These are phyloP conservation scores for Trametes sanguinea DNA, from an alignment of 768 basidiomycete species.

Conservation along the genomic window DNA sequence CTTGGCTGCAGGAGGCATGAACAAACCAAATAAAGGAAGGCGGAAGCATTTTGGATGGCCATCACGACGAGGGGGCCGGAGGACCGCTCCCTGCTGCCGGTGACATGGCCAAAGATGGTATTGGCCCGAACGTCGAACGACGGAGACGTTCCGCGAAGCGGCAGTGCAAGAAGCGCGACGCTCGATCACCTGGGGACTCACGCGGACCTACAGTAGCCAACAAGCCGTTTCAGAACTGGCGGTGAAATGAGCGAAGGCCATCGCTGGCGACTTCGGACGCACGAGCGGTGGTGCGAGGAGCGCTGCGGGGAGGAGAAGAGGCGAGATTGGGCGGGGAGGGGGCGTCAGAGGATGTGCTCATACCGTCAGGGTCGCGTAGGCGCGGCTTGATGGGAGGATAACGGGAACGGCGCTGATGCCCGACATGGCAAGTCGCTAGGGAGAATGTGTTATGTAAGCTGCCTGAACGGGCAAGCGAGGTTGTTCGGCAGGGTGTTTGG, in stretches of 20 bases:
- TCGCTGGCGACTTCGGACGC: neutral
- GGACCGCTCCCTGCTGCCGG: conserved; percentile 4
- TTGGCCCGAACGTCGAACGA: neutral
- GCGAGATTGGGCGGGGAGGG: neutral
- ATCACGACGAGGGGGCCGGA: conserved; percentile 6
- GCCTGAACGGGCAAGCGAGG: conserved; percentile 20
- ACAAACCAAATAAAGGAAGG: neutral
- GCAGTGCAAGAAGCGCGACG: conserved; percentile 13
- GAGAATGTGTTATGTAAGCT: conserved; percentile 12
- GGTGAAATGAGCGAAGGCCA: neutral
- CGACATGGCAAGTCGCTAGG: conserved; percentile 10
- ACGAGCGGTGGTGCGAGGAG: neutral
- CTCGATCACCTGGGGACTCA: conserved; percentile 14
- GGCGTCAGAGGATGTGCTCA: conserved; percentile 1
- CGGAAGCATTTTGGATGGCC: conserved; percentile 7
- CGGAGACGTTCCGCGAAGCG: conserved; percentile 9
- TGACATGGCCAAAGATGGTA: conserved; percentile 8
- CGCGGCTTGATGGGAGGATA: conserved; percentile 20
- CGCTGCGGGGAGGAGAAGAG: neutral
- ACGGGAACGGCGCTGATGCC: conserved; percentile 16
- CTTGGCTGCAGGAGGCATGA: neutral
- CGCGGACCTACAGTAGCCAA: conserved; percentile 15
- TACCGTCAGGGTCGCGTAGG: conserved; percentile 19
- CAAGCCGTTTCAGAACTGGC: neutral
- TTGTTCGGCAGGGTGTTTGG: conserved; percentile 15